A percentile compares a stretch with the other conserved stretches of the same genome.
These are phyloP conservation scores for Macrolepiota fuliginosa DNA, from an alignment of 768 basidiomycete genomes.

Conservation along the genomic window DNA sequence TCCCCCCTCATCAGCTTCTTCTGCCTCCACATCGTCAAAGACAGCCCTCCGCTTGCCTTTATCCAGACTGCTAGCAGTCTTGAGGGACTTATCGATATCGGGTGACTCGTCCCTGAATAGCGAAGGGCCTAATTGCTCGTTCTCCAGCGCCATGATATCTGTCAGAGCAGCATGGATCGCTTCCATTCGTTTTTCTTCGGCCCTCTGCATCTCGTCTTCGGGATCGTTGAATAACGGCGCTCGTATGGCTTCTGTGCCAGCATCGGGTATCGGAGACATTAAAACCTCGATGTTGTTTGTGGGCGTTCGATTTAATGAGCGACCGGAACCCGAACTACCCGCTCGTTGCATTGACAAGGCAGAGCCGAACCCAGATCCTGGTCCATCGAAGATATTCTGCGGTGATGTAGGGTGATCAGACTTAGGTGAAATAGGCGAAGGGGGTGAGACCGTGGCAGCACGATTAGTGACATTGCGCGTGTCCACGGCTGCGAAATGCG, in stretches of 20 bases:
- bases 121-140: conserved; percentile 25
- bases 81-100: conserved; percentile 13
- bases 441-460: conserved; percentile 2
- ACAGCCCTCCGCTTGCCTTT: conserved; percentile 18
- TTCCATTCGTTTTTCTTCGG: conserved; percentile 85
- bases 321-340: conserved; percentile 36
- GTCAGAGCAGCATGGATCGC: conserved; percentile 96
- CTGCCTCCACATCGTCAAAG: conserved; percentile 37
- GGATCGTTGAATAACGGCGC: conserved; percentile 83
- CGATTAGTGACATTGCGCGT: conserved; percentile 10
- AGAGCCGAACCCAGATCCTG: conserved; percentile 35
- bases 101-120: conserved; percentile 15
- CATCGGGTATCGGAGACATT: conserved; percentile 67
- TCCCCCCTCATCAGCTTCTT: conserved; percentile 43
- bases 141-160: conserved; percentile 90
- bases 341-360: conserved; percentile 37
- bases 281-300: conserved; percentile 75
- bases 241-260: conserved; percentile 51
- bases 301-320: conserved; percentile 27
- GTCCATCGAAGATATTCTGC: conserved; percentile 28
- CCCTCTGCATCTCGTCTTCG: conserved; percentile 65
- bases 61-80: conserved; percentile 14
- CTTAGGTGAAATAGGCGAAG: conserved; percentile 9
- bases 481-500: conserved; percentile 36
- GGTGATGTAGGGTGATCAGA: neutral